Base-by-base conservation (phyloP, 75 land plant genomes). In the Picea glauca region DNA sequence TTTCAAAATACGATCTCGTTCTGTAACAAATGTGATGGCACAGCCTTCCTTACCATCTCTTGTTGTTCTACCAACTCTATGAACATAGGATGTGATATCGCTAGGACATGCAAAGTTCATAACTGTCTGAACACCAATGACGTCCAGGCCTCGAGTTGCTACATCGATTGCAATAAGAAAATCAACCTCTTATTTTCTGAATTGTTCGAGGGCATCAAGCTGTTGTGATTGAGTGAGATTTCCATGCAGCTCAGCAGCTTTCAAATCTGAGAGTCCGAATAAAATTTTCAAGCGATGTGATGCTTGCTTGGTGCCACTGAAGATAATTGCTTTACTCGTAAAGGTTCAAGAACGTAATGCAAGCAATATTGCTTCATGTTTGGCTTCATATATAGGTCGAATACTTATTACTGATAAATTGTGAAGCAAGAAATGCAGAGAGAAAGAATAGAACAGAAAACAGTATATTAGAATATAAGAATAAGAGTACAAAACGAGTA, bases 91-190 rank as follows among this genome's bases (percentile, higher is more conserved):
- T 38, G 91, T 94, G 62, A 92, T 85, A 75, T 97, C 92, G 5
- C 87, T 88, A 68, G 99, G 99, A 75, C 99, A 97, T 31, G 91
- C 91, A 84, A 91, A 96, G 68, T 94, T 96, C n/a, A 96, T 91
- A 61, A 96, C 98, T 76, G 95, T 92, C 76, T 92, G 87, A 80
- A 97, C 99, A 35, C 99, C 99, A 82, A 92, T 81, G 32, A 97
- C 92, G 72, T 97, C 99, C 76, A 97, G 90, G n/a, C 99, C 99
- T 85, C 98, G 95, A 80, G 98, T 95, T 81, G 99, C 99, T 80
- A 97, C 98, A 88, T 96, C 98, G 76, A 98, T 96, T 33, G 98
- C 99, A 85, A 96, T 90, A 33, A 96, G 84, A 86, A 92, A 96
- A 80, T 97, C 95, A 50, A 90, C 99, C 80, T 94, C 85, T 73